These are phyloP conservation scores for Dalbergia oliveri DNA, from an alignment of 306 rosid genomes.

Conservation along the genomic window DNA sequence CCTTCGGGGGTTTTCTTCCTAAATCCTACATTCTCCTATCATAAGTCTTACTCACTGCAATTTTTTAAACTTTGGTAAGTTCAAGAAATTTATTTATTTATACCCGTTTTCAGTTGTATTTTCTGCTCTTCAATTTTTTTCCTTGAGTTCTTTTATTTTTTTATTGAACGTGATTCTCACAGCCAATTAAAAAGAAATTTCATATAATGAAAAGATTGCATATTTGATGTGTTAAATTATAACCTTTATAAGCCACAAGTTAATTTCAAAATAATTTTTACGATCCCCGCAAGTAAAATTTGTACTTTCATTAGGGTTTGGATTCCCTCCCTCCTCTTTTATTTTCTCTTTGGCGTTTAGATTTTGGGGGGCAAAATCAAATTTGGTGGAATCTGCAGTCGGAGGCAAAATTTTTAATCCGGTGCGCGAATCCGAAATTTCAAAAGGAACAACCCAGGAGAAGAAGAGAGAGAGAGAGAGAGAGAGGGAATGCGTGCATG, in stretches of 20 bases:
- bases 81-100: constrained; percentile 5
- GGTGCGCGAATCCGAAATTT: constrained; percentile 32
- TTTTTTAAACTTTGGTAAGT: constrained; percentile 57
- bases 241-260: neutral
- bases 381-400: neutral
- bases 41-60: constrained; percentile 42
- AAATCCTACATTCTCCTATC: constrained; percentile 50
- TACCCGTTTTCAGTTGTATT: constrained; percentile 6
- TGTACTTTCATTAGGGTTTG: neutral
- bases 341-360: neutral
- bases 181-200: constrained; percentile 27
- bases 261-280: too few relatives aligned
- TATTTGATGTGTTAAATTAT: neutral
- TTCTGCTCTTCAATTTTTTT: constrained; percentile 12
- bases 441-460: neutral
- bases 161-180: constrained; percentile 8
- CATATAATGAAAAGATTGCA: neutral
- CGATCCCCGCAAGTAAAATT: neutral
- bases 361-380: neutral
- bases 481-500: neutral
- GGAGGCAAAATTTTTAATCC: constrained; percentile 25
- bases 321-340: neutral
- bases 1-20: constrained; percentile 39
- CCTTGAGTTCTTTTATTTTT: neutral
- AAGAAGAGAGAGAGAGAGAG: neutral